phyloP scores from a whole-genome alignment of 2,329 filamentous ascomycete species.

The Diaporthe citri region DNA sequence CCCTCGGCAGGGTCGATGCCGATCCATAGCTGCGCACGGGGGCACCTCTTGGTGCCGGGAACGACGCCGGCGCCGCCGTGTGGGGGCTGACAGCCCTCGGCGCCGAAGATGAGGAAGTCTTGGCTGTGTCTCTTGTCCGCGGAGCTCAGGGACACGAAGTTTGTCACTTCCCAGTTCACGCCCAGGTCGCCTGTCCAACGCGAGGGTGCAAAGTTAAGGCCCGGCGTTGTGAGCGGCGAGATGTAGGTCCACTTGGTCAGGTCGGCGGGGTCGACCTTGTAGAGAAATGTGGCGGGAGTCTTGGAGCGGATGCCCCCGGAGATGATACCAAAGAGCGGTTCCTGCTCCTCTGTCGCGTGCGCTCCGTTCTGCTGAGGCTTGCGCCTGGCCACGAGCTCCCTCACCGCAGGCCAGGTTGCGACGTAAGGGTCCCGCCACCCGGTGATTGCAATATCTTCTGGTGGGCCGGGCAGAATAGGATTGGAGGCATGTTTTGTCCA shows the following conservation, averaged over 20 bases:
- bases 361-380: slow-evolving; percentile 37
- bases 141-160: slow-evolving; percentile 57
- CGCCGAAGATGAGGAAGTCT: slow-evolving; percentile 60
- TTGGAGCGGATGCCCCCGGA: slow-evolving; percentile 58
- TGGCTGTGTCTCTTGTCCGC: slow-evolving; percentile 43
- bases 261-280: slow-evolving; percentile 55
- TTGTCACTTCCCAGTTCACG: slow-evolving; percentile 64
- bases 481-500: slow-evolving; percentile 50
- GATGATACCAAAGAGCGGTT: slow-evolving; percentile 58
- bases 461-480: slow-evolving; percentile 49
- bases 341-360: slow-evolving; percentile 31
- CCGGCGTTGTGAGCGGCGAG: slow-evolving; percentile 50
- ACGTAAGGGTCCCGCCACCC: slow-evolving; percentile 54
- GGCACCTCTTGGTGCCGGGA: slow-evolving; percentile 30
- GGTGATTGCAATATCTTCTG: slow-evolving; percentile 46
- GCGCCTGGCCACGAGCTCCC: slow-evolving; percentile 43
- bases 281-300: slow-evolving; percentile 61
- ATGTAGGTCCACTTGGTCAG: slow-evolving; percentile 59
- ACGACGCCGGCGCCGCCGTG: slow-evolving; percentile 38
- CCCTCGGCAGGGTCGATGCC: slow-evolving; percentile 47
- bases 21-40: slow-evolving; percentile 56
- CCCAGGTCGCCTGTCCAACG: slow-evolving; percentile 64
- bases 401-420: slow-evolving; percentile 45
- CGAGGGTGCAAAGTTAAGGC: slow-evolving; percentile 45
- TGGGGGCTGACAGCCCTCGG: slow-evolving; percentile 53